Conservation (phyloP, 192 early-diverging fungal genomes). For the Backusella liffmaniae region DNA sequence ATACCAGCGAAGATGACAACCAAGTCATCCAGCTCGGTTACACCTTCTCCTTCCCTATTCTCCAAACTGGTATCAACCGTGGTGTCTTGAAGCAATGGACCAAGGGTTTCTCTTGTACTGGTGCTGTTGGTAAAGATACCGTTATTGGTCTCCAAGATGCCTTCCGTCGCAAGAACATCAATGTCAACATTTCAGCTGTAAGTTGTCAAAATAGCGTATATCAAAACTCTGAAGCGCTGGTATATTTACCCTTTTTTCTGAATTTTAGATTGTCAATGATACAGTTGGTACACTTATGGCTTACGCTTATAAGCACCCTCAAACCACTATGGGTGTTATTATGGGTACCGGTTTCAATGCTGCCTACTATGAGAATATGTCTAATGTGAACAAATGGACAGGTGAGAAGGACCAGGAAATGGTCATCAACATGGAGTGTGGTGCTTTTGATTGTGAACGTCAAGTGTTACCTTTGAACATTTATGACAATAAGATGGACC, state of each 20-base stretch:
- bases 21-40: constrained; percentile 68
- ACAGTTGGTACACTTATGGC: constrained; percentile 92
- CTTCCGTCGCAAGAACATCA: constrained; percentile 69
- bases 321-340: constrained; percentile 86
- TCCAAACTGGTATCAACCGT: constrained; percentile 73
- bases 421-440: constrained; percentile 96
- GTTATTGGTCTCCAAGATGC: constrained; percentile 80
- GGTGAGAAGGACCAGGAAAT: constrained; percentile 54
- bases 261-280: constrained; percentile 80
- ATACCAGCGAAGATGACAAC: constrained; percentile 30
- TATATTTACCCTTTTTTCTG: not conserved
- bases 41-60: constrained; percentile 95
- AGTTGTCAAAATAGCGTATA: not conserved
- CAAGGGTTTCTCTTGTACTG: constrained; percentile 83
- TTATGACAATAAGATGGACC: constrained; percentile 83
- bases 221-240: not conserved
- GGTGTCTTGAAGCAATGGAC: constrained; percentile 76
- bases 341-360: constrained; percentile 94
- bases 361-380: constrained; percentile 59
- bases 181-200: constrained; percentile 61
- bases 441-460: constrained; percentile 81
- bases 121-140: constrained; percentile 72
- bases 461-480: constrained; percentile 76
- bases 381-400: constrained; percentile 45
- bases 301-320: constrained; percentile 78